Conservation (phyloP, 83 land plant genomes). For the Diphasiastrum complanatum region DNA sequence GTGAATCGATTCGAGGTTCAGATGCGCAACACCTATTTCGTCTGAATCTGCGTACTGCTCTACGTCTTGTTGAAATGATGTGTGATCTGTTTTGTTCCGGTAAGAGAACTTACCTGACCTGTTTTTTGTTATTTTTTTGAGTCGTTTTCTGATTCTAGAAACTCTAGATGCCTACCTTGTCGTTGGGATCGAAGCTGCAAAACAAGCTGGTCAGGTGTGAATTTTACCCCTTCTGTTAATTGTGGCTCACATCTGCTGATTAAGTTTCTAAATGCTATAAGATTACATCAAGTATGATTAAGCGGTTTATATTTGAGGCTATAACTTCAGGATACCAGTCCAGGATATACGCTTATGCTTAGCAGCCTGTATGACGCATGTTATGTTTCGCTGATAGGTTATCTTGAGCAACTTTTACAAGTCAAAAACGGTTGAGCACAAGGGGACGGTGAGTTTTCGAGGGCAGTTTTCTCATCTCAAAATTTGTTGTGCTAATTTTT, state of each 20-base stretch:
- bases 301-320: no score
- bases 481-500: background rate
- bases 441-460: slow-evolving; percentile 44
- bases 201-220: slow-evolving; percentile 24
- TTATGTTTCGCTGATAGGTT: slow-evolving; percentile 26
- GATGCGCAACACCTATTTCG: no score
- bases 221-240: background rate
- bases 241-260: background rate
- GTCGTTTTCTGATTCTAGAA: no score
- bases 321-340: no score
- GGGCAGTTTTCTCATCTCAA: slow-evolving; percentile 2
- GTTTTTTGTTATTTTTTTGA: no score
- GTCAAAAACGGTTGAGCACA: slow-evolving; percentile 62
- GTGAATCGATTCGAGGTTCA: no score
- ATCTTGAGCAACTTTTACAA: slow-evolving; percentile 46
- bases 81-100: no score
- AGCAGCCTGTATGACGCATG: background rate
- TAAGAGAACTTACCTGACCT: no score
- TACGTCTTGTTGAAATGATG: no score
- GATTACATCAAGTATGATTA: background rate
- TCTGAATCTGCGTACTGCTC: no score
- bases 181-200: slow-evolving; percentile 27
- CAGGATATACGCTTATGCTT: background rate
- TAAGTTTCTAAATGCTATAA: background rate
- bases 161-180: slow-evolving; percentile 14